Percentiles rank a stretch among this genome's conserved stretches.
phyloP scores from a whole-genome alignment of 2,329 filamentous ascomycete genomes.

The Neofusicoccum kwambonambiense region DNA sequence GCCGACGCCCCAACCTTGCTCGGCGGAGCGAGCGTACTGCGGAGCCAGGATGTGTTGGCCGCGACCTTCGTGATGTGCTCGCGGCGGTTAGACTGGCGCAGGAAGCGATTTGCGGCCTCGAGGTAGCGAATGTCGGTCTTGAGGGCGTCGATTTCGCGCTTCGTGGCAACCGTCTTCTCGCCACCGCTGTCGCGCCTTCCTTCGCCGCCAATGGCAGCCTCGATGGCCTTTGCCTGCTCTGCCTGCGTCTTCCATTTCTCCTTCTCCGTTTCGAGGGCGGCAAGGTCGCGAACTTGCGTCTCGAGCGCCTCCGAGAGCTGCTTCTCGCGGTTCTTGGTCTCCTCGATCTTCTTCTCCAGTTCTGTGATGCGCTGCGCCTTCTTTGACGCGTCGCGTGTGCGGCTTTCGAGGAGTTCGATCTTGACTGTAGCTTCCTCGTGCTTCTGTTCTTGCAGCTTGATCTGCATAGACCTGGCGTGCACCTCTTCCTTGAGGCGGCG shows the following conservation, averaged over 20 bases:
- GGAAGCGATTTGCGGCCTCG: conserved; percentile 15
- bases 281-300: conserved; percentile 12
- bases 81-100: conserved; percentile 12
- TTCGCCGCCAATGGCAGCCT: conserved; percentile 8
- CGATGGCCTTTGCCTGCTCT: conserved; percentile 15
- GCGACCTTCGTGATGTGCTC: conserved; percentile 3
- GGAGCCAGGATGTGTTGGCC: conserved; percentile 10
- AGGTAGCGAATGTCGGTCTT: conserved; percentile 14
- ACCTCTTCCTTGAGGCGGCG: conserved; percentile 77
- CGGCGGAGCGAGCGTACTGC: background rate
- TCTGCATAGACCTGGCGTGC: conserved; percentile 64
- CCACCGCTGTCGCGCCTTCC: conserved; percentile 9
- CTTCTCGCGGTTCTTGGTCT: conserved; percentile 9
- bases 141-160: conserved; percentile 19
- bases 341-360: conserved; percentile 16
- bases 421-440: conserved; percentile 86
- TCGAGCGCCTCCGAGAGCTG: conserved; percentile 15
- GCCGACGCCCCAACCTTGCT: background rate
- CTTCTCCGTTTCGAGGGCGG: conserved; percentile 17
- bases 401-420: conserved; percentile 86
- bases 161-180: conserved; percentile 18
- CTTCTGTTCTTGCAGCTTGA: conserved; percentile 63
- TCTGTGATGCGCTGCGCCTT: conserved; percentile 52
- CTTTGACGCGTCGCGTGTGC: conserved; percentile 78
- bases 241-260: conserved; percentile 18